phyloP scores from a whole-genome alignment of 2,329 filamentous ascomycete species.

The Trichoderma sp. region DNA sequence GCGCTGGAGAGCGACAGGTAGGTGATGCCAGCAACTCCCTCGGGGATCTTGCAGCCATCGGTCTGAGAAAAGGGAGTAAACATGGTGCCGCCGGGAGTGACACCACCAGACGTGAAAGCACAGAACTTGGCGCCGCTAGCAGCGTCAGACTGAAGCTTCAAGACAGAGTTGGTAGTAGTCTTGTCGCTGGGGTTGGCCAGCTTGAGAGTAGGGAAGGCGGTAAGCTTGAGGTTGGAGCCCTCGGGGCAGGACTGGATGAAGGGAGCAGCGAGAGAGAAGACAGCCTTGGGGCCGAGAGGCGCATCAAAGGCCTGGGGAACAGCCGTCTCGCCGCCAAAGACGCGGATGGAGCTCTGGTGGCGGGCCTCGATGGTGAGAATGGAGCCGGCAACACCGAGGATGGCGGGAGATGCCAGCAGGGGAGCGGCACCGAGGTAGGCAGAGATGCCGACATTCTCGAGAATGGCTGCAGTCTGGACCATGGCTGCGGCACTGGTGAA shows the following conservation, averaged over 20 bases:
- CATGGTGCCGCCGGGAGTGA: slow-evolving; percentile 56
- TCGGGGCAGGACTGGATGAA: slow-evolving; percentile 72
- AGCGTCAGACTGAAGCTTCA: slow-evolving; percentile 51
- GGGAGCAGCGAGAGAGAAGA: slow-evolving; percentile 72
- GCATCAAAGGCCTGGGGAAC: slow-evolving; percentile 71
- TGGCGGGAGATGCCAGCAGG: slow-evolving; percentile 58
- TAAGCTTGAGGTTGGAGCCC: slow-evolving; percentile 64
- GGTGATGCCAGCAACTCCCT: slow-evolving; percentile 62
- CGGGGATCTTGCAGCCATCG: slow-evolving; percentile 61
- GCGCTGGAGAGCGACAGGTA: slow-evolving; percentile 66
- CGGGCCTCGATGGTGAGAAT: slow-evolving; percentile 74
- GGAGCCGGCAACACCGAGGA: slow-evolving; percentile 66
- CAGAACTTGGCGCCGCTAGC: slow-evolving; percentile 58
- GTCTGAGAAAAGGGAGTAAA: slow-evolving; percentile 58
- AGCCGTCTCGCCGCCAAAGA: slow-evolving; percentile 57
- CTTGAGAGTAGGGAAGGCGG: slow-evolving; percentile 59
- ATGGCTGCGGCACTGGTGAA: slow-evolving; percentile 67
- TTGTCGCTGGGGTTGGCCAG: slow-evolving; percentile 47
- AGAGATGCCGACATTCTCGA: slow-evolving; percentile 74
- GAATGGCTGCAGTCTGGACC: slow-evolving; percentile 67
- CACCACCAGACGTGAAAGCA: slow-evolving; percentile 65
- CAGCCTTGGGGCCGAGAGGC: slow-evolving; percentile 64
- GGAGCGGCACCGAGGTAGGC: slow-evolving; percentile 72
- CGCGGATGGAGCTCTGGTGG: slow-evolving; percentile 72
- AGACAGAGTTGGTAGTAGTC: slow-evolving; percentile 34